Evolutionary conservation across 345 rosid genomes (phyloP).

Genomic region (Cardiospermum halicacabum): DNA sequence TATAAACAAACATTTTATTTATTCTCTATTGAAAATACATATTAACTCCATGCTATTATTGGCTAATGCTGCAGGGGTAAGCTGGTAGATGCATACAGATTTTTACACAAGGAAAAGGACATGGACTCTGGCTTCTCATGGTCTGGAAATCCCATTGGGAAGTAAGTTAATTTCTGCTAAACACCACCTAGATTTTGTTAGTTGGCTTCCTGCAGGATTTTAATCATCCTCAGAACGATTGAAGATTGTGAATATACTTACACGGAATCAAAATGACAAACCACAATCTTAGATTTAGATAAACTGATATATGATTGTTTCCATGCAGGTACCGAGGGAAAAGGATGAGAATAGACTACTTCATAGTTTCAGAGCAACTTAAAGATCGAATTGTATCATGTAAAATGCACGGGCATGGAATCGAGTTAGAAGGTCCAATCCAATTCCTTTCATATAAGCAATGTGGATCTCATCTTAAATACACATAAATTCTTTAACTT

Average conservation of each 20-base stretch:
- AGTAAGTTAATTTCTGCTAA: slow-evolving; percentile 41
- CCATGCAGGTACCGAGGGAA: slow-evolving; percentile 78
- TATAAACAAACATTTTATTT: neutral
- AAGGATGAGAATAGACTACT: slow-evolving; percentile 89
- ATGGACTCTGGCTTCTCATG: slow-evolving; percentile 93
- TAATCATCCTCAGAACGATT: neutral
- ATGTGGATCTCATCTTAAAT: neutral
- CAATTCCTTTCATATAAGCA: neutral
- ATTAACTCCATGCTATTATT: neutral
- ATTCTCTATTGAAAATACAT: neutral
- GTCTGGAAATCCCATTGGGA: slow-evolving; percentile 90
- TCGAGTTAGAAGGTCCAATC: slow-evolving; percentile 66
- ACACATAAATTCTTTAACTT: neutral
- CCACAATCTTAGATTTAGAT: slow-evolving; percentile 7
- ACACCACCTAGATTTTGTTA: neutral
- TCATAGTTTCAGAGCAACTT: slow-evolving; percentile 69
- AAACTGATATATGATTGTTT: neutral
- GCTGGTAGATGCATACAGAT: slow-evolving; percentile 83
- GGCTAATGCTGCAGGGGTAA: slow-evolving; percentile 56
- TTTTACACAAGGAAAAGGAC: slow-evolving; percentile 77
- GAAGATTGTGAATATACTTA: neutral
- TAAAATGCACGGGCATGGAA: slow-evolving; percentile 77
- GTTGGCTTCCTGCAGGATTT: neutral
- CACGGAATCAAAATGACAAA: neutral
- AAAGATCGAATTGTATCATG: slow-evolving; percentile 58